Percentiles rank a stretch among this genome's conserved stretches.
Conservation (phyloP, 75 land plant genomes). For the Pinus taeda region DNA sequence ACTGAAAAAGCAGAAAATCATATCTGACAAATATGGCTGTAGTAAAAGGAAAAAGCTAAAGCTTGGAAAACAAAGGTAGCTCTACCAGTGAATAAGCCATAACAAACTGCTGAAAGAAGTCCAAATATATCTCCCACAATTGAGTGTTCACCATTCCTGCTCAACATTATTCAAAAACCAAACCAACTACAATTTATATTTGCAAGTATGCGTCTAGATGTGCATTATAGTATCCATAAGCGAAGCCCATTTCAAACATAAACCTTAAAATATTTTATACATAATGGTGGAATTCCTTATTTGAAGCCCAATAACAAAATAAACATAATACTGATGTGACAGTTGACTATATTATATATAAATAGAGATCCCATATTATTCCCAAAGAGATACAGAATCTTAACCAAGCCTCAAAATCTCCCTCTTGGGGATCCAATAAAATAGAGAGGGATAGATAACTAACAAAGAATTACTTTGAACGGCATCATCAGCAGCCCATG, state of each 20-base stretch:
- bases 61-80: background rate
- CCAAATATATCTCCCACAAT: conserved; percentile 37
- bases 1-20: background rate
- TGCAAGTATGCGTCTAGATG: background rate
- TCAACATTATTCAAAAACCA: background rate
- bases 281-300: background rate
- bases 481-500: conserved; percentile 46
- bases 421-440: too few species aligned
- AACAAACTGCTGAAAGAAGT: conserved; percentile 42
- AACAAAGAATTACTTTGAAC: conserved; percentile 18
- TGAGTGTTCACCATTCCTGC: conserved; percentile 19
- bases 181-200: background rate
- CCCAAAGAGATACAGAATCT: too few species aligned
- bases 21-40: background rate
- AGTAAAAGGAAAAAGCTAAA: background rate
- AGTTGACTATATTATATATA: background rate
- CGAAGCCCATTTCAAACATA: background rate
- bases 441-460: conserved; percentile 3
- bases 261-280: background rate
- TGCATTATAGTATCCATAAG: conserved; percentile 1
- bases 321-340: background rate
- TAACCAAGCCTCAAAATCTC: too few species aligned
- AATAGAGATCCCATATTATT: too few species aligned
- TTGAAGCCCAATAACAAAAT: background rate
- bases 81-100: conserved; percentile 46